Conservation (phyloP, 116 monocot genomes). For the Trichopus zeylanicus region DNA sequence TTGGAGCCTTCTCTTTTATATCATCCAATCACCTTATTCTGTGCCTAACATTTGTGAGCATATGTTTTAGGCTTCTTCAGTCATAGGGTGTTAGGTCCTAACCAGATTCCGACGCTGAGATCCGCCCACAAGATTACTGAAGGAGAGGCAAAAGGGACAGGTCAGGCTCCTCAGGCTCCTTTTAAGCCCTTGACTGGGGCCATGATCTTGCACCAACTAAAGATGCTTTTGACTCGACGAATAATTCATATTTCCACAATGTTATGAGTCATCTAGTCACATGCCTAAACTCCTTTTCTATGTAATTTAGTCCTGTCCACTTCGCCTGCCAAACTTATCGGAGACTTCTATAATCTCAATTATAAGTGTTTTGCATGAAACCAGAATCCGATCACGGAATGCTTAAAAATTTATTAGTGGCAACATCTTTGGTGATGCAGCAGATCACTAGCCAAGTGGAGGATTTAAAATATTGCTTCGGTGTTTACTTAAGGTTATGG, state of each 20-base stretch:
- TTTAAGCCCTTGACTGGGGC: not conserved
- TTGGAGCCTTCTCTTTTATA: not conserved
- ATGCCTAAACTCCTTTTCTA: not conserved
- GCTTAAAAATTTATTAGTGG: too few relatives aligned
- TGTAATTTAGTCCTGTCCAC: not conserved
- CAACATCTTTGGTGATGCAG: too few relatives aligned
- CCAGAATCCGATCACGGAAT: too few relatives aligned
- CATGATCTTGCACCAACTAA: slow-evolving; percentile 1
- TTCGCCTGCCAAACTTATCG: not conserved
- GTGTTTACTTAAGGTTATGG: not conserved
- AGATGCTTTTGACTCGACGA: not conserved
- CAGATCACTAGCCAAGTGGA: not conserved
- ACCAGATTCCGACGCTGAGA: not conserved
- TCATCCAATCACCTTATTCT: not conserved
- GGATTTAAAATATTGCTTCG: not conserved
- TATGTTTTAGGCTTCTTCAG: not conserved
- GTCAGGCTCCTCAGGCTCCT: slow-evolving; percentile 1
- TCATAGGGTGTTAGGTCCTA: not conserved
- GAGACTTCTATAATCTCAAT: not conserved
- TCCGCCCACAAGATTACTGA: too few relatives aligned
- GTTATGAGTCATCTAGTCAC: not conserved
- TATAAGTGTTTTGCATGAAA: not conserved
- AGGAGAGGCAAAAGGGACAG: slow-evolving; percentile 1
- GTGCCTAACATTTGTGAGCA: not conserved
- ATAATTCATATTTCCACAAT: not conserved